Percentiles rank a stretch among this genome's conserved stretches.
Conservation (phyloP, 2,329 filamentous ascomycete genomes). For the Hypoxylon sp. region DNA sequence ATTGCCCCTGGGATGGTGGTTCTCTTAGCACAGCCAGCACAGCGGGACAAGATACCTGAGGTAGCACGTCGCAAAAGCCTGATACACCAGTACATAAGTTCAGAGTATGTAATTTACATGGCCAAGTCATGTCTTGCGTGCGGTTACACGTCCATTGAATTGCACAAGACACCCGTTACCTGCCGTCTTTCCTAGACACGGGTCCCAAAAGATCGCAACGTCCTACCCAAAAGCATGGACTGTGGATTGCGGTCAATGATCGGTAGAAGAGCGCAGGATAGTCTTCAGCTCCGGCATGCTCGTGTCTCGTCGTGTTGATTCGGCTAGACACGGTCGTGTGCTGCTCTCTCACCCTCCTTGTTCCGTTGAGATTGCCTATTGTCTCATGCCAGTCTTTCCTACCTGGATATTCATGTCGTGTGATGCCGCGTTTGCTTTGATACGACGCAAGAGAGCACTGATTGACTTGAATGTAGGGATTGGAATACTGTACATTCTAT, state of each 20-base stretch:
- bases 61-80: not conserved
- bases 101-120: not conserved
- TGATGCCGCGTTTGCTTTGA: not conserved
- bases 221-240: not conserved
- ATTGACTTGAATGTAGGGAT: not conserved
- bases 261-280: not conserved
- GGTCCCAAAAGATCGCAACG: not conserved
- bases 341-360: not conserved
- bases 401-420: not conserved
- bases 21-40: not conserved
- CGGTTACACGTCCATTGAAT: conserved; percentile 1
- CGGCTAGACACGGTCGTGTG: conserved; percentile 4
- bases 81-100: not conserved
- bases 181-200: conserved; percentile 34
- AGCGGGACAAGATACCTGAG: not conserved
- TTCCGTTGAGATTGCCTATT: conserved; percentile 8
- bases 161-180: conserved; percentile 55
- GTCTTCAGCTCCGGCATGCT: not conserved
- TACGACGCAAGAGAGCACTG: not conserved
- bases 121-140: conserved; percentile 17
- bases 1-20: not conserved
- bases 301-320: conserved; percentile 4
- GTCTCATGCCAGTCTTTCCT: conserved; percentile 14
- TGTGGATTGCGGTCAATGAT: not conserved
- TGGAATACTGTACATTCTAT: not conserved